Evolutionary conservation across 371 early-diverging fungal genomes (phyloP).

Genomic region (Apophysomyces ossiformis): DNA sequence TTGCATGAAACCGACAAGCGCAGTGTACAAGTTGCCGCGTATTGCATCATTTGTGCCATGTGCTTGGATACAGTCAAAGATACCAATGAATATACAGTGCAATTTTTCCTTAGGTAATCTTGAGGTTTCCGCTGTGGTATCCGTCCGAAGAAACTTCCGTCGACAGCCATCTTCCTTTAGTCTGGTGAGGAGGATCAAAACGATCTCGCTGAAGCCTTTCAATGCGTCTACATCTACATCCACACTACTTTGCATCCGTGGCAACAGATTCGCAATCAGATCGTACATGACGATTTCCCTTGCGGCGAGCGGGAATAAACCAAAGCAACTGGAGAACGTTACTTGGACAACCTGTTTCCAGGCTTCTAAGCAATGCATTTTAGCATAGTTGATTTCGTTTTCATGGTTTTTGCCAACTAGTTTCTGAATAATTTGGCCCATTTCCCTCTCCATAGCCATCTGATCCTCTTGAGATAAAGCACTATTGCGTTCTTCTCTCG

Average conservation of each 20-base stretch:
- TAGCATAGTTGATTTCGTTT: conserved; percentile 60
- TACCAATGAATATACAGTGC: conserved; percentile 58
- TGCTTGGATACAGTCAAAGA: conserved; percentile 66
- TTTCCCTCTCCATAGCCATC: conserved; percentile 48
- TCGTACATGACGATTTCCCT: conserved; percentile 67
- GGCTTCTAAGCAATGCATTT: conserved; percentile 60
- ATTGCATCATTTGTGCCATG: conserved; percentile 59
- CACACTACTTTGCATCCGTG: conserved; percentile 33
- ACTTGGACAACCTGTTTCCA: conserved; percentile 79
- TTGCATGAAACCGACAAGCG: conserved; percentile 71
- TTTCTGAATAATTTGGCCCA: conserved; percentile 49
- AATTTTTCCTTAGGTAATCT: conserved; percentile 57
- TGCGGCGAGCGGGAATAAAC: conserved; percentile 56
- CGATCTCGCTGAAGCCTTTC: conserved; percentile 45
- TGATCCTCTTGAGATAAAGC: conserved; percentile 39
- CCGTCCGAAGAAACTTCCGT: neutral
- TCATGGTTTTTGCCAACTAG: conserved; percentile 64
- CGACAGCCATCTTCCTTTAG: conserved; percentile 30
- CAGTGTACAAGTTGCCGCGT: conserved; percentile 80
- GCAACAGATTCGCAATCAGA: conserved; percentile 58
- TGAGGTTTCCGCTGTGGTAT: conserved; percentile 18
- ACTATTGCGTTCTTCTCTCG: conserved; percentile 48
- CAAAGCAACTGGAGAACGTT: conserved; percentile 65
- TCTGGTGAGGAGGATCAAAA: conserved; percentile 54
- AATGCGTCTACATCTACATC: conserved; percentile 34